Base-by-base conservation (phyloP, 2,329 filamentous ascomycete species). In the Talaromyces verruculosus region DNA sequence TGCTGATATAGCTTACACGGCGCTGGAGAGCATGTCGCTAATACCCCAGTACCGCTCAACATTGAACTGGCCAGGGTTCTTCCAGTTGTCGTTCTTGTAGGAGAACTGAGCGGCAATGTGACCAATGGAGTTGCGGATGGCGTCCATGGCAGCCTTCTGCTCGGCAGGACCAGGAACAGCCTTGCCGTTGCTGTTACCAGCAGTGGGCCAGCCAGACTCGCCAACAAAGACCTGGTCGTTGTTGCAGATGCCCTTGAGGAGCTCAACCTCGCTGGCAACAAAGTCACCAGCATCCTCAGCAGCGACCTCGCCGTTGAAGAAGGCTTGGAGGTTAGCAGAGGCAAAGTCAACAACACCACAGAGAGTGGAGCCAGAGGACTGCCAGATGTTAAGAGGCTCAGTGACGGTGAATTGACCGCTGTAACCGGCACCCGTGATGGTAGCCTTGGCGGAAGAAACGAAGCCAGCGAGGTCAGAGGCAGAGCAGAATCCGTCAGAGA, bases 241-340 rank as follows among this genome's bases (percentile, higher is more conserved):
- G 76, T 85, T 85, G 87, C 94, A 98, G 72, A 92, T 82, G 71
- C 78, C 77, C 76, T 87, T 81, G 69, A 96, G 88, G 70, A 91
- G 83, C 57, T 87, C 81, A 70, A 97, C 86, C 85, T 97, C 89
- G 72, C 83, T 76, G 70, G 84, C 81, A 72, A 93, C 91, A 78
- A 97, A 97, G 62, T 82, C 77, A 76, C 94, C 94, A 64, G 93
- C 93, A 61, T 85, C 74, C 3, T 80, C 73, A 67, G 93, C 86
- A 28, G 80, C 75, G 69, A 89, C 85, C 66, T 85, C 82, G 55
- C 87, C 76, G 84, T 96, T 96, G 90, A 97, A 98, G 90, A 91
- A 97, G 71, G 93, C 89, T 83, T 98, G 93, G 74, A 96, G 88
- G 85, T 97, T 97, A 80, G 88, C 88, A 79, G 89, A 91, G 43